A percentile compares a stretch with the other conserved stretches of the same genome.
Conservation (phyloP, 2,329 filamentous ascomycete species). For the Setomelanomma holmii region DNA sequence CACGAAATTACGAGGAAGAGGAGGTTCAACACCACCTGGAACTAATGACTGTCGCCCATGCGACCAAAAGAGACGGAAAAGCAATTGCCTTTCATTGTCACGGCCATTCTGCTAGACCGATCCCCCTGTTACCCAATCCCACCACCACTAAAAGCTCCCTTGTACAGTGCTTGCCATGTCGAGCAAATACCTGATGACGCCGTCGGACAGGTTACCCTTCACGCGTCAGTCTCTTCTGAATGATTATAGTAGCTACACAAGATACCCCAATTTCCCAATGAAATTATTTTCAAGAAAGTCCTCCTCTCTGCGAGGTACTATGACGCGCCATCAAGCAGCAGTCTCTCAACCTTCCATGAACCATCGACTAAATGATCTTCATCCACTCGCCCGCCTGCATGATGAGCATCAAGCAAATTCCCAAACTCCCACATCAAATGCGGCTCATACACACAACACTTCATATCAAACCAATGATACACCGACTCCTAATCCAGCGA, state of each 20-base stretch:
- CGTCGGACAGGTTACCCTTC: constrained; percentile 1
- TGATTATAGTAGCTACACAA: constrained; percentile 32
- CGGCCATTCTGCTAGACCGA: constrained; percentile 3
- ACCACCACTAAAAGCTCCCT: constrained; percentile 18
- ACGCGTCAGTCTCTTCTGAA: constrained; percentile 13
- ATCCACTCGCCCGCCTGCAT: too few species aligned
- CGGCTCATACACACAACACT: too few species aligned
- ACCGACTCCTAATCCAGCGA: too few species aligned
- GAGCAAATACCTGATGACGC: constrained; percentile 17
- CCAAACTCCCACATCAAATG: too few species aligned
- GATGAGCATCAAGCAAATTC: too few species aligned
- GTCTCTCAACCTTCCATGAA: too few species aligned
- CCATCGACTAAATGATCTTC: too few species aligned
- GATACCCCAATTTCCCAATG: constrained; percentile 38
- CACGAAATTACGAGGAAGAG: constrained; percentile 14
- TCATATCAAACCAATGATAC: too few species aligned
- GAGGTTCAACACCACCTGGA: constrained; percentile 33
- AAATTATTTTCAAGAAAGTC: constrained; percentile 3
- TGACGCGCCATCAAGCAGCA: too few species aligned
- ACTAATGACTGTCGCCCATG: not conserved
- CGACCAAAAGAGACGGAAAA: constrained; percentile 31
- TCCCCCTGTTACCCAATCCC: constrained; percentile 8
- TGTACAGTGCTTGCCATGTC: constrained; percentile 37
- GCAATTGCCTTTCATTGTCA: constrained; percentile 2
- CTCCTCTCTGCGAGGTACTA: too few species aligned